A percentile compares a stretch with the other conserved stretches of the same genome.
Evolutionary conservation across 495 filamentous ascomycete species (phyloP).

Genomic region (Tirmania nivea): DNA sequence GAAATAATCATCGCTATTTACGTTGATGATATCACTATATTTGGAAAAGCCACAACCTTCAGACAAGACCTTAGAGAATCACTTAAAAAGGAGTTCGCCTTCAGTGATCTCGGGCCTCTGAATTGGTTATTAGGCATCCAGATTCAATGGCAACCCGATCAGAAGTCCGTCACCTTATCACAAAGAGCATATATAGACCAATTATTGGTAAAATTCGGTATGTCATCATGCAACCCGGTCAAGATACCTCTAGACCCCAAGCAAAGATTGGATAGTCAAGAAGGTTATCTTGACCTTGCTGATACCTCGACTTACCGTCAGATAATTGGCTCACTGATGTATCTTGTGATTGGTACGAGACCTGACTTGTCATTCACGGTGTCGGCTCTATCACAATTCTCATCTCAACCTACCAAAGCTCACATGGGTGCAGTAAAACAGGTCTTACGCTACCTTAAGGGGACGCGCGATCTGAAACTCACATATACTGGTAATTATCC

Average conservation of each 20-base stretch:
- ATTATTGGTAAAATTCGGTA: not conserved
- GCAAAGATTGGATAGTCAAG: not conserved
- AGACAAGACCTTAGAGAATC: not conserved
- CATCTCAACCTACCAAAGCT: not conserved
- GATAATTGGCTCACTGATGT: conserved; percentile 5
- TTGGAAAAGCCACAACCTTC: conserved; percentile 1
- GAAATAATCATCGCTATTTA: not conserved
- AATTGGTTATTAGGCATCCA: not conserved
- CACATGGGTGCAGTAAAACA: not conserved
- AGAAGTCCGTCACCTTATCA: not conserved
- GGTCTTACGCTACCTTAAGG: conserved; percentile 1
- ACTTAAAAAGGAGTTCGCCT: not conserved
- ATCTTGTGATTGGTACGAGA: conserved; percentile 3
- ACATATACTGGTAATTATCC: not conserved
- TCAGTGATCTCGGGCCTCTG: not conserved
- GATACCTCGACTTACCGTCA: conserved; percentile 1
- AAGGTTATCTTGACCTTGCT: not conserved
- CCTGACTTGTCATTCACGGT: conserved; percentile 8
- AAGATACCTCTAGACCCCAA: not conserved
- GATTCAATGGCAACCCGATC: not conserved
- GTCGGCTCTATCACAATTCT: conserved; percentile 2
- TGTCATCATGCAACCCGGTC: not conserved
- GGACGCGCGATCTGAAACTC: not conserved
- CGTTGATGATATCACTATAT: not conserved
- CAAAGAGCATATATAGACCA: conserved; percentile 1